These are phyloP conservation scores for Chlorella sp. DNA, from an alignment of 139 green algal genomes.

Conservation along the genomic window DNA sequence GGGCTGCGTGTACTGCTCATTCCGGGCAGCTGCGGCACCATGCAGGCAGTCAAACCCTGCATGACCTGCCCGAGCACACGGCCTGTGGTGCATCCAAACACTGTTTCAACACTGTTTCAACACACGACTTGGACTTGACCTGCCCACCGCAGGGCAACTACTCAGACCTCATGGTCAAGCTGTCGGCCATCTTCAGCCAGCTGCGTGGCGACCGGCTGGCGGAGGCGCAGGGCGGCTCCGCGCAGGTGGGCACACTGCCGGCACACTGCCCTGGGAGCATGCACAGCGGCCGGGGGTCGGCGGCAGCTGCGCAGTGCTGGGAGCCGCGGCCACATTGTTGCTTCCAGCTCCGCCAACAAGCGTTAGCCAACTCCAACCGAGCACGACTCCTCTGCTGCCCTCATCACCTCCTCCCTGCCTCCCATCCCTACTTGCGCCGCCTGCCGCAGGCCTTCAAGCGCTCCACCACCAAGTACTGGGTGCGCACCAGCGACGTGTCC, in stretches of 20 bases:
- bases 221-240: constrained; percentile 43
- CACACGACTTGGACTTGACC: not conserved
- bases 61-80: too few relatives aligned
- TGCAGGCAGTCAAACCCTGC: too few relatives aligned
- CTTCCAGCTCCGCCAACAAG: not conserved
- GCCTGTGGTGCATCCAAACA: too few relatives aligned
- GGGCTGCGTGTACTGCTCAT: not conserved
- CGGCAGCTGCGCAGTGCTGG: not conserved
- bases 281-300: too few relatives aligned
- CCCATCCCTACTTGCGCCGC: not conserved
- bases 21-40: too few relatives aligned
- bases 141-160: constrained; percentile 76
- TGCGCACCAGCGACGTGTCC: constrained; percentile 87
- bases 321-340: too few relatives aligned
- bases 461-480: constrained; percentile 97
- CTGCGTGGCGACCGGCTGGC: constrained; percentile 78
- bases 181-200: constrained; percentile 84
- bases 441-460: constrained; percentile 86
- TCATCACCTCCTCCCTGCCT: not conserved
- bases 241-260: constrained; percentile 23
- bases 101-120: too few relatives aligned
- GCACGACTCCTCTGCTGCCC: not conserved
- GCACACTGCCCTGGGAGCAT: too few relatives aligned
- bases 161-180: constrained; percentile 85
- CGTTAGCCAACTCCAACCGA: too few relatives aligned